phyloP scores from a whole-genome alignment of 495 filamentous ascomycete genomes.

The Hypoxylon fragiforme region DNA sequence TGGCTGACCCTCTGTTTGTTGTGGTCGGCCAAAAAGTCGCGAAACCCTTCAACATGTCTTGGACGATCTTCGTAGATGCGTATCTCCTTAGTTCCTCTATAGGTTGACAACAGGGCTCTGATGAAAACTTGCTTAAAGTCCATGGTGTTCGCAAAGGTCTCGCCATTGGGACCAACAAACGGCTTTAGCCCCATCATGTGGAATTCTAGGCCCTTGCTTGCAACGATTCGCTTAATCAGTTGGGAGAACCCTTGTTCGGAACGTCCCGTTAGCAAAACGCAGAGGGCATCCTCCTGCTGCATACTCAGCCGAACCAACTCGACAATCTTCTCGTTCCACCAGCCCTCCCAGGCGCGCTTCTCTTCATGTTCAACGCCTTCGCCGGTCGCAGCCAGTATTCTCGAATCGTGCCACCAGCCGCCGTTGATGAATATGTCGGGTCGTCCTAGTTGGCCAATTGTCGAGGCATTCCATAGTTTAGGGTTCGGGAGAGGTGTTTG shows the following conservation, averaged over 20 bases:
- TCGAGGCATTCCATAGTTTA: slow-evolving; percentile 79
- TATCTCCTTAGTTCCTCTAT: slow-evolving; percentile 79
- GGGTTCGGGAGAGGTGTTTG: slow-evolving; percentile 85
- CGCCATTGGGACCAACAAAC: slow-evolving; percentile 71
- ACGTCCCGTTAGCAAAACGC: slow-evolving; percentile 87
- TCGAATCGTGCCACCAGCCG: slow-evolving; percentile 96
- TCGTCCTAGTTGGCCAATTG: slow-evolving; percentile 72
- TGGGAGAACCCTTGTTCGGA: slow-evolving; percentile 73
- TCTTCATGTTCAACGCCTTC: slow-evolving; percentile 84
- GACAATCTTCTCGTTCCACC: slow-evolving; percentile 97
- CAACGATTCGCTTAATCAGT: slow-evolving; percentile 80
- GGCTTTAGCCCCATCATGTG: slow-evolving; percentile 92
- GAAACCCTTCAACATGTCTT: slow-evolving; percentile 74
- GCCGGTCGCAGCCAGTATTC: slow-evolving; percentile 83
- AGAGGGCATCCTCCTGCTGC: slow-evolving; percentile 84
- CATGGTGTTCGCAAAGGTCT: slow-evolving; percentile 79
- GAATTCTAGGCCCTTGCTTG: slow-evolving; percentile 78
- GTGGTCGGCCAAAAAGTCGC: slow-evolving; percentile 74
- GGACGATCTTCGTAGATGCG: slow-evolving; percentile 64
- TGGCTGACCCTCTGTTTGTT: slow-evolving; percentile 57
- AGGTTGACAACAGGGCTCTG: slow-evolving; percentile 78
- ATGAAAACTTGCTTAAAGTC: slow-evolving; percentile 86
- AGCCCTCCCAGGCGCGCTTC: slow-evolving; percentile 80
- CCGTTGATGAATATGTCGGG: slow-evolving; percentile 79
- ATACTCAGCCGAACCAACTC: slow-evolving; percentile 79